Base-by-base conservation (phyloP, 2,329 filamentous ascomycete genomes). In the Didymella pomorum region DNA sequence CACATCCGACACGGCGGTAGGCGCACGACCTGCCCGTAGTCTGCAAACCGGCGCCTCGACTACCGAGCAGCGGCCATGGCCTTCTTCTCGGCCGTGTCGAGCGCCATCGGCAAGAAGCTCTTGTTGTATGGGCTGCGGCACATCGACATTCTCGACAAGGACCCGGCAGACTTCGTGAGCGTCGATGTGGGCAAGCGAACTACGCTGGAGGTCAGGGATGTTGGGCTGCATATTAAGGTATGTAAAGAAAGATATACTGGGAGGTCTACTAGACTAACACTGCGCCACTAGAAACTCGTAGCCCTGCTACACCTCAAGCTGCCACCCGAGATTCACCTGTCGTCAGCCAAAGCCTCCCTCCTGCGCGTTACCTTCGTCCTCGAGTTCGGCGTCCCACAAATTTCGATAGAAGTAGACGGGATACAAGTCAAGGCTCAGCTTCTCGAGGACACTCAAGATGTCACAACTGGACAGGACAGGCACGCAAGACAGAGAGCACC, bases 161-260 rank as follows among this genome's bases (percentile, higher is more conserved):
- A 96, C 72, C 89, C 90, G 12, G 81, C 97, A 66, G 91, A 97
- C 71, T 84, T 95, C 61, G 92, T 98, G 63, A 92, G 96, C 68
- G 86, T 97, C 66, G 88, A 88, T 44, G 86, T 92, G 78, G 95
- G 95, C 31, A 88, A 89, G 76, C 89, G 89, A 65, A 95, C 89
- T 39, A 89, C 90, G 0, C 84, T 97, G 43, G 93, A 97, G 76
- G 88, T 97, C 67, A 87, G 89, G 67, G 90, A 98, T 83, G 89
- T 97, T 57, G 92, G 90, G 2, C 81, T 97, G 63, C 90, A 89
- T 73, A 79, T 93, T 59, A 86, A 92, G 82, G 92, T 91, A 81
- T 68, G 82, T 76, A 35, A n/a, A 5, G 29, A 31, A 8, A 18
- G 6, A 5, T 26, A 14, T 6, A 18, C 4, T n/a, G 14, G 23